These are phyloP conservation scores for Phyllosticta capitalensis DNA, from an alignment of 2,329 filamentous ascomycete genomes.

Conservation along the genomic window DNA sequence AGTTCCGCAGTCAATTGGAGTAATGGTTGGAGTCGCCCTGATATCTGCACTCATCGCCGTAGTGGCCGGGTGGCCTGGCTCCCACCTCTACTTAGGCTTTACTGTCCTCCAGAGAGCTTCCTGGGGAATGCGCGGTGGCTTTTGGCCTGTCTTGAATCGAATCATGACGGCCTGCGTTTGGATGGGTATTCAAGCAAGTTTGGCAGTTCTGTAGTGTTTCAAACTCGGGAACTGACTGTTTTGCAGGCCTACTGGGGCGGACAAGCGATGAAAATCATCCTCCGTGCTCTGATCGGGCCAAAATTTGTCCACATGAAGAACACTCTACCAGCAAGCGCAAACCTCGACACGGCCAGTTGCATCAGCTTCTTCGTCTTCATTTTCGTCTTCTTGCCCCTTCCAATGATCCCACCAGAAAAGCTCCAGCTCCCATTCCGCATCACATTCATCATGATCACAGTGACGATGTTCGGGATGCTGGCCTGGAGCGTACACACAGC, in stretches of 20 bases:
- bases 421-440: slow-evolving; percentile 36
- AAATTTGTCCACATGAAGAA: slow-evolving; percentile 17
- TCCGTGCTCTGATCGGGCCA: slow-evolving; percentile 5
- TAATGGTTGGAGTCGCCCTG: slow-evolving; percentile 25
- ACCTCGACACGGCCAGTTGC: slow-evolving; percentile 26
- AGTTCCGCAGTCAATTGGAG: slow-evolving; percentile 22
- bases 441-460: slow-evolving; percentile 36
- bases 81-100: slow-evolving; percentile 26
- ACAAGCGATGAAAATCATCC: slow-evolving; percentile 11
- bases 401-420: slow-evolving; percentile 41
- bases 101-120: slow-evolving; percentile 21
- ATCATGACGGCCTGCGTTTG: slow-evolving; percentile 18
- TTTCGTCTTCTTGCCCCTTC: slow-evolving; percentile 33
- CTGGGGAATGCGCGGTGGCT: slow-evolving; percentile 16
- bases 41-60: slow-evolving; percentile 25
- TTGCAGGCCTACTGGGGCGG: slow-evolving; percentile 8
- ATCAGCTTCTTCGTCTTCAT: slow-evolving; percentile 27
- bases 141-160: slow-evolving; percentile 17
- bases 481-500: slow-evolving; percentile 36
- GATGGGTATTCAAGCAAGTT: slow-evolving; percentile 15
- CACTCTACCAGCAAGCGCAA: slow-evolving; percentile 23
- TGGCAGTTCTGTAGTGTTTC: neutral
- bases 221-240: neutral
- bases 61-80: slow-evolving; percentile 26
- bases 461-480: slow-evolving; percentile 18